Base-by-base conservation (phyloP, 163 green algal genomes). In the Scenedesmus sp. region DNA sequence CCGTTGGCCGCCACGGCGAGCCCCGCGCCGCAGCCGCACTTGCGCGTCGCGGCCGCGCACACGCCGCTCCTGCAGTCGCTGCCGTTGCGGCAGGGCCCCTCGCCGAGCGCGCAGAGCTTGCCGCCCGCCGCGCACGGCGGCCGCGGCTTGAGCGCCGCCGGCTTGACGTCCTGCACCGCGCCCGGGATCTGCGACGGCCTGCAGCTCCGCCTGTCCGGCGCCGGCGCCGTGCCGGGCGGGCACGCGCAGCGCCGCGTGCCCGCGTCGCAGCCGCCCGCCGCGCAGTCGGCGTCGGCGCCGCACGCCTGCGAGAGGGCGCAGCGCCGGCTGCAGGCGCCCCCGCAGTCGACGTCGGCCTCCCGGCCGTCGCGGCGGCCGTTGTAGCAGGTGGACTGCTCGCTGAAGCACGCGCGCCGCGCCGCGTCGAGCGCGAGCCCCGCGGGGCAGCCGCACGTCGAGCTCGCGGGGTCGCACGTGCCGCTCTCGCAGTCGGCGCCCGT, bases 271-370 rank as follows among this genome's bases (percentile, higher is more conserved):
- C 29, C 28, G 18, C 31, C 31, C 7, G 60, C 24, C 31, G 22
- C 18, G 31, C 62, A 70, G 31, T 70, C 62, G 10, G 15, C 11
- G 3, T 6, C 62, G 17, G 31, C 7, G 0, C 17, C 9, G 34
- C 62, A 70, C 20, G 62, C 20, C 36, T 31, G 36, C 4, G 54
- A 33, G 15, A 70, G 24, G 4, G 17, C 39, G 33, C 62, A 70
- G 20, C 51, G 54, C 4, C 18, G 28, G 20, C 20, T 31, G 39
- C 62, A 70, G 34, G n/a, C n/a, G 62, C 62, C 62, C 2, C 31
- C 29, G 34, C 62, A 70, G 44, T 70, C 62, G 11, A 70, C 62
- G 24, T 70, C 62, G 34, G n/a, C 48, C 34, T 76, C 67, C 13
- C 45, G 28, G 31, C 22, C 33, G 13, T 76, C 67, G 31, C 34